Evolutionary conservation across 305 asterid genomes (phyloP).

Genomic region (Withania somnifera): DNA sequence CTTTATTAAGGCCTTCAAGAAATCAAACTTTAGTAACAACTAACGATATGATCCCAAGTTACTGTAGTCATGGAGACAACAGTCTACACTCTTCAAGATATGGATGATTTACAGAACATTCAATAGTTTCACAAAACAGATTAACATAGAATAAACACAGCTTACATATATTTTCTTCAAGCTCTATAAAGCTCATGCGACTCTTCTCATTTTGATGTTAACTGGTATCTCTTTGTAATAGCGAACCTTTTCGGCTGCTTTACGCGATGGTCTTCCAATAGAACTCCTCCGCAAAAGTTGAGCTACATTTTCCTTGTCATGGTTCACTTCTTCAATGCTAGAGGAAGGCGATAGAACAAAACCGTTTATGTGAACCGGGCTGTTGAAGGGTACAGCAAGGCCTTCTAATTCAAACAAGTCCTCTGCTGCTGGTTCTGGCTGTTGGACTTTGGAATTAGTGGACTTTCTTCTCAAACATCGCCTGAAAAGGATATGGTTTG

Average conservation of each 20-base stretch:
- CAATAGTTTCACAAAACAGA: neutral
- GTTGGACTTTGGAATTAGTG: constrained; percentile 21
- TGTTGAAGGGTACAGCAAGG: constrained; percentile 9
- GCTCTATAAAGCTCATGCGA: constrained; percentile 13
- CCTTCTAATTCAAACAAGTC: constrained; percentile 44
- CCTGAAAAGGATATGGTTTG: constrained; percentile 23
- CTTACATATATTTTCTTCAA: neutral
- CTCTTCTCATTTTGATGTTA: constrained; percentile 64
- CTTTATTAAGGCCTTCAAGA: neutral
- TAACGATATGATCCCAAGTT: neutral
- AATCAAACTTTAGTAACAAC: neutral
- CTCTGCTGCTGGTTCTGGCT: constrained; percentile 30
- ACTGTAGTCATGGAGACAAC: neutral
- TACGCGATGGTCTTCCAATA: constrained; percentile 45
- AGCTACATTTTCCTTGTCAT: constrained; percentile 9
- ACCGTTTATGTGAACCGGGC: constrained; percentile 8
- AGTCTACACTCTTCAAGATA: neutral
- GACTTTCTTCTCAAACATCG: constrained; percentile 66
- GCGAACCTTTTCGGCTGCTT: constrained; percentile 58
- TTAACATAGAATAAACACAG: neutral
- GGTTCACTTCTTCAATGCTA: neutral
- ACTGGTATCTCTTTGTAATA: constrained; percentile 66
- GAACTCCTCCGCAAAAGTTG: constrained; percentile 36
- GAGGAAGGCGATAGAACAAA: constrained; percentile 8
- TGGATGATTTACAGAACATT: neutral